These are phyloP conservation scores for Lepidium didymum DNA, from an alignment of 345 rosid species.

Conservation along the genomic window DNA sequence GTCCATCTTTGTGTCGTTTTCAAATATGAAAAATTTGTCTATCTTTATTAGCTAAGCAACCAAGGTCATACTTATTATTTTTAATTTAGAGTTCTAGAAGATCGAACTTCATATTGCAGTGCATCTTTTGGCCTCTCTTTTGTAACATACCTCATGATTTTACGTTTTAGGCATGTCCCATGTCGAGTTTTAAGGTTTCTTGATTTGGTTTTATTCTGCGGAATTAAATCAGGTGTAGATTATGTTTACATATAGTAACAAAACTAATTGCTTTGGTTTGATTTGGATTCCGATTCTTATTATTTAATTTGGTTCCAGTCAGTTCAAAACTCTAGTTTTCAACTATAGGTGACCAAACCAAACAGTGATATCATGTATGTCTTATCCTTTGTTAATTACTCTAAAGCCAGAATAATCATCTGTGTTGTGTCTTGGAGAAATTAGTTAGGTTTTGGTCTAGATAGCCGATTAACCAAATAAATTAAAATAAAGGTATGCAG, in stretches of 20 bases:
- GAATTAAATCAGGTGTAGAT: not conserved
- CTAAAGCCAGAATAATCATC: no score
- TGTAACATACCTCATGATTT: not conserved
- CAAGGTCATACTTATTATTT: not conserved
- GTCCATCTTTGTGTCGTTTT: slow-evolving; percentile 15
- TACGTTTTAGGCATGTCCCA: not conserved
- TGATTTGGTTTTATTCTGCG: not conserved
- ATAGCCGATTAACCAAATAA: no score
- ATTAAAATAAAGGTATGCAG: no score
- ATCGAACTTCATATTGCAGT: not conserved
- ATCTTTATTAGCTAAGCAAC: not conserved
- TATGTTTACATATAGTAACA: no score
- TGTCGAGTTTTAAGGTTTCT: not conserved
- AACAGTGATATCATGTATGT: no score
- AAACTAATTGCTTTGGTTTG: not conserved
- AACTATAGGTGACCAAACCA: not conserved
- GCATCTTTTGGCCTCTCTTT: not conserved
- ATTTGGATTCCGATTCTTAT: not conserved
- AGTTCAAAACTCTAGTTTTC: not conserved
- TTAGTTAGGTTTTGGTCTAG: no score
- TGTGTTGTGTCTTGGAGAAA: no score
- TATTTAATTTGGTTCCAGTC: not conserved
- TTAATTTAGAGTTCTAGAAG: not conserved
- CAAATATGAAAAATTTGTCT: not conserved
- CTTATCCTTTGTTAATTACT: no score